A percentile compares a stretch with the other conserved stretches of the same genome.
Conservation (phyloP, 805 yeast genomes). For the Ogataea nonfermentans region DNA sequence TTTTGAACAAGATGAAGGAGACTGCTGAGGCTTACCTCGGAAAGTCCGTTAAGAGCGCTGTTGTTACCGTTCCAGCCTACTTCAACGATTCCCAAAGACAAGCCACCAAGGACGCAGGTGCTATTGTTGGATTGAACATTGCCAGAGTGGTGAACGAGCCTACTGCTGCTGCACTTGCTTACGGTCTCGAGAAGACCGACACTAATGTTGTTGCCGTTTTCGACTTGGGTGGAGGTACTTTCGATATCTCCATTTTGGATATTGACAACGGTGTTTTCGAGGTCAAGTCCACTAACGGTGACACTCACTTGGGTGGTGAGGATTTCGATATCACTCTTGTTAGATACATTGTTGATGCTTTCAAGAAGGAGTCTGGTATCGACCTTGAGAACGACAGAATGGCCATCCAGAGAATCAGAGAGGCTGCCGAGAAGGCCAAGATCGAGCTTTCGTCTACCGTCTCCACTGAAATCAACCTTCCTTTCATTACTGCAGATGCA, state of each 20-base stretch:
- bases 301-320: constrained; percentile 91
- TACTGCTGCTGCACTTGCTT: constrained; percentile 92
- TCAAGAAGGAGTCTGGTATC: constrained; percentile 52
- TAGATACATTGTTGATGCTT: constrained; percentile 62
- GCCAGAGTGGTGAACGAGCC: constrained; percentile 90
- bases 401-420: constrained; percentile 74
- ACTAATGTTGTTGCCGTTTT: constrained; percentile 76
- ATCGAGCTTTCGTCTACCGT: constrained; percentile 69
- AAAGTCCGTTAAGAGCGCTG: constrained; percentile 84
- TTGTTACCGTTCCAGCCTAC: constrained; percentile 87
- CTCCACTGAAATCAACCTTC: constrained; percentile 62
- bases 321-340: constrained; percentile 86
- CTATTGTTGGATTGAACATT: constrained; percentile 90
- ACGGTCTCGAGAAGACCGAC: constrained; percentile 81
- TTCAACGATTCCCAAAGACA: constrained; percentile 91
- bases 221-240: constrained; percentile 98
- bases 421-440: constrained; percentile 75
- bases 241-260: constrained; percentile 94
- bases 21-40: constrained; percentile 92
- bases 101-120: constrained; percentile 97
- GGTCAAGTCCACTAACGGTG: constrained; percentile 97
- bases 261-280: constrained; percentile 97
- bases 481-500: constrained; percentile 57
- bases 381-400: constrained; percentile 51
- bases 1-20: constrained; percentile 96